These are phyloP conservation scores for Fusarium clavum DNA, from an alignment of 2,329 filamentous ascomycete species.

Conservation along the genomic window DNA sequence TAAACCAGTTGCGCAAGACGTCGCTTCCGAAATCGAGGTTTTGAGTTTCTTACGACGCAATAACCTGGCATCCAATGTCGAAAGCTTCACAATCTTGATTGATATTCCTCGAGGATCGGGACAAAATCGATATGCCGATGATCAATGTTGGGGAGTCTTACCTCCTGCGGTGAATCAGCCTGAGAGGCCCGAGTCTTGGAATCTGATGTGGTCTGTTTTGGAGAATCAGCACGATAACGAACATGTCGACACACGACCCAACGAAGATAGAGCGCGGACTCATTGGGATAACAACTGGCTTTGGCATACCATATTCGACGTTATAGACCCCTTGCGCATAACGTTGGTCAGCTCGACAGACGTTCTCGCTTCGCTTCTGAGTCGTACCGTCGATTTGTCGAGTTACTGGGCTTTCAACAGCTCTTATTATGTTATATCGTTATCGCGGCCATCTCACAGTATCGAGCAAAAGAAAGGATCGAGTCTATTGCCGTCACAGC, in stretches of 20 bases:
- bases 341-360: slow-evolving; percentile 71
- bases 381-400: slow-evolving; percentile 65
- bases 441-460: slow-evolving; percentile 49
- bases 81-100: slow-evolving; percentile 57
- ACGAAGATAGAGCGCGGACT: slow-evolving; percentile 21
- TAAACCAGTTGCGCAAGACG: slow-evolving; percentile 39
- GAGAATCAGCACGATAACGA: slow-evolving; percentile 4
- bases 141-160: slow-evolving; percentile 47
- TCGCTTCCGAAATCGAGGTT: slow-evolving; percentile 51
- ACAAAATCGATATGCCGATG: slow-evolving; percentile 45
- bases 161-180: slow-evolving; percentile 41
- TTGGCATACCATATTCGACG: slow-evolving; percentile 67
- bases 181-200: slow-evolving; percentile 34
- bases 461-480: not conserved
- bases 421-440: slow-evolving; percentile 69
- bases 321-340: slow-evolving; percentile 64
- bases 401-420: slow-evolving; percentile 74
- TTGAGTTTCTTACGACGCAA: slow-evolving; percentile 55
- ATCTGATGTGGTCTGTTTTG: slow-evolving; percentile 45
- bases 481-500: slow-evolving; percentile 27
- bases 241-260: slow-evolving; percentile 36
- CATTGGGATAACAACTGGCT: slow-evolving; percentile 57
- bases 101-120: slow-evolving; percentile 44
- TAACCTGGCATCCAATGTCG: slow-evolving; percentile 54
- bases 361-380: slow-evolving; percentile 70